Evolutionary conservation across 2,329 filamentous ascomycete genomes (phyloP).

Genomic region (Colletotrichum tropicicola): DNA sequence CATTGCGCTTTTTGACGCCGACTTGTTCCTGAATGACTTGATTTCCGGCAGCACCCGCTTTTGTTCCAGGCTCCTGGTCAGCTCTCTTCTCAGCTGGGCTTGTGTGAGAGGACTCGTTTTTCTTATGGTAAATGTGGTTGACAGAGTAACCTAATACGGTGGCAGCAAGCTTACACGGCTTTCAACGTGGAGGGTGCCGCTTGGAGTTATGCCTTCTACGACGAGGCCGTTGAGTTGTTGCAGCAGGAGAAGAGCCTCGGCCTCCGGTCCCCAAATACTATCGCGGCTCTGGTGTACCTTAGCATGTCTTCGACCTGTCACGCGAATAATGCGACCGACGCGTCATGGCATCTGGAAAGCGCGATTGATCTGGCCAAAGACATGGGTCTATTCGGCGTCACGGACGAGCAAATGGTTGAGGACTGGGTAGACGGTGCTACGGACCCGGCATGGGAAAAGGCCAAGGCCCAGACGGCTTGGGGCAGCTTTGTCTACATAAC

Average conservation of each 20-base stretch:
- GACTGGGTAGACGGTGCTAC: not conserved
- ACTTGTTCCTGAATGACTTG: slow-evolving; percentile 39
- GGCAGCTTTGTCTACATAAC: slow-evolving; percentile 21
- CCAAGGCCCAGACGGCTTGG: slow-evolving; percentile 12
- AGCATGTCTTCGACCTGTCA: slow-evolving; percentile 20
- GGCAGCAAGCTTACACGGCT: slow-evolving; percentile 10
- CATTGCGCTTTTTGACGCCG: slow-evolving; percentile 38
- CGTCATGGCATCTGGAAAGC: not conserved
- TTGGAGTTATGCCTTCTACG: slow-evolving; percentile 7
- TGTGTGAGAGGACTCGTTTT: not conserved
- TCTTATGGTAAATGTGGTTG: not conserved
- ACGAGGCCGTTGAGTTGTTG: not conserved
- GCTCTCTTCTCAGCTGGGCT: slow-evolving; percentile 15
- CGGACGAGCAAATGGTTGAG: not conserved
- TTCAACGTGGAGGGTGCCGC: not conserved
- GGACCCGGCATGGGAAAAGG: not conserved
- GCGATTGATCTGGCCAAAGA: not conserved
- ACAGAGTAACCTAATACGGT: not conserved
- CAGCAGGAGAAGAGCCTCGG: not conserved
- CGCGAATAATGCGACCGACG: not conserved
- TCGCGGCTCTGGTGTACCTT: slow-evolving; percentile 6
- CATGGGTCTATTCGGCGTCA: slow-evolving; percentile 6
- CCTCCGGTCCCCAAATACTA: not conserved
- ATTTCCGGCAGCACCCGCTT: slow-evolving; percentile 32
- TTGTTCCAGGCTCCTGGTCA: slow-evolving; percentile 40